phyloP scores from a whole-genome alignment of 352 stramenopile genomes.

The Phytophthora chlamydospora region DNA sequence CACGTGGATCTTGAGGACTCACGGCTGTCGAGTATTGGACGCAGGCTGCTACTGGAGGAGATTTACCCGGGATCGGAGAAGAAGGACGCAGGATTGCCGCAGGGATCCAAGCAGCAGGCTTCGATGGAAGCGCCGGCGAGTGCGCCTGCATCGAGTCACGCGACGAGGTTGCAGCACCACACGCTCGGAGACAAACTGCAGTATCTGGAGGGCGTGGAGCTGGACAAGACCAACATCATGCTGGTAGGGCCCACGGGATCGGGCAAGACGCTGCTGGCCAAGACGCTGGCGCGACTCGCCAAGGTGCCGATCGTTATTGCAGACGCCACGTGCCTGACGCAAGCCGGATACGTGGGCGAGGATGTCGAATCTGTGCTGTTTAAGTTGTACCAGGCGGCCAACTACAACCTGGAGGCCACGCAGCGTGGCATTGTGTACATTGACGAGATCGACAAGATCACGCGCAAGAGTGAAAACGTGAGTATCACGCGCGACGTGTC shows the following conservation, averaged over 20 bases:
- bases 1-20: constrained; percentile 43
- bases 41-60: constrained; percentile 67
- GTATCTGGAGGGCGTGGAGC: constrained; percentile 89
- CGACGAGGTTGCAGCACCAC: constrained; percentile 30
- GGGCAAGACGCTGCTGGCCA: constrained; percentile 97
- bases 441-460: constrained; percentile 99
- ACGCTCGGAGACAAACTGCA: constrained; percentile 60
- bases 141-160: constrained; percentile 4
- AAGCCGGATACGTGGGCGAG: constrained; percentile 98
- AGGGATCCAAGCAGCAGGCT: constrained; percentile 19
- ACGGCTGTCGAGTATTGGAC: constrained; percentile 46
- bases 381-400: constrained; percentile 97
- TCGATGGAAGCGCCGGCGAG: constrained; percentile 2
- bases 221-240: constrained; percentile 99
- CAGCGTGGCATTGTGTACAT: constrained; percentile 98
- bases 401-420: constrained; percentile 95
- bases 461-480: constrained; percentile 87
- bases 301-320: constrained; percentile 98
- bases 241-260: constrained; percentile 95
- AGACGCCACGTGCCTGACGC: constrained; percentile 97
- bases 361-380: constrained; percentile 98
- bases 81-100: constrained; percentile 24
- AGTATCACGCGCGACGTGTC: constrained; percentile 97
- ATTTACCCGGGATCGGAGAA: constrained; percentile 59
- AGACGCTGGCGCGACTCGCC: constrained; percentile 95